These are phyloP conservation scores for Evernia prunastri DNA, from an alignment of 495 filamentous ascomycete species.

Conservation along the genomic window DNA sequence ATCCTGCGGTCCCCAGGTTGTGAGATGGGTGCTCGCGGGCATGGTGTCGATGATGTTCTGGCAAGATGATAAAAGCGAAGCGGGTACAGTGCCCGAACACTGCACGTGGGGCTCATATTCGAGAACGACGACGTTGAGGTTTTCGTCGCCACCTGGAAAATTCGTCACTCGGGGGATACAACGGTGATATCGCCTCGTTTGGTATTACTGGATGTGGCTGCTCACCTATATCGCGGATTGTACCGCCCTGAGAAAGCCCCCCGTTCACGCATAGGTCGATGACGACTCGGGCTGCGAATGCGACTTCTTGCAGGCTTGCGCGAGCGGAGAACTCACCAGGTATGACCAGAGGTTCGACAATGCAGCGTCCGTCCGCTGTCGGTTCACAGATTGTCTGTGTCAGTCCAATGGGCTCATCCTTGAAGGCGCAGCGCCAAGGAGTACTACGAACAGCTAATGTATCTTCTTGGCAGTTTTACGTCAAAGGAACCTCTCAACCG, in stretches of 20 bases:
- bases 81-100: background rate
- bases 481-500: background rate
- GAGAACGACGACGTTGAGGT: background rate
- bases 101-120: background rate
- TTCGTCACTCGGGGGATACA: background rate
- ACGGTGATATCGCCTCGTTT: background rate
- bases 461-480: conserved; percentile 1
- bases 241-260: background rate
- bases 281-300: background rate
- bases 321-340: background rate
- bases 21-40: background rate
- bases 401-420: background rate
- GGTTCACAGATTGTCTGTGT: background rate
- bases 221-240: background rate
- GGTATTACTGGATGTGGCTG: background rate
- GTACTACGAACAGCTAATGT: background rate
- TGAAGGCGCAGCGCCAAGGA: background rate
- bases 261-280: background rate
- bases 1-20: background rate
- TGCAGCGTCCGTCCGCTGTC: background rate
- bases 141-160: background rate
- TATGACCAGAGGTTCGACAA: background rate
- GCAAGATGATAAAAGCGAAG: background rate
- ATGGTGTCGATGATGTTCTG: conserved; percentile 1
- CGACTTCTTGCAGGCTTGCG: background rate